A percentile compares a stretch with the other conserved stretches of the same genome.
phyloP scores from a whole-genome alignment of 169 alveolate species.

The Perkinsus olseni region DNA sequence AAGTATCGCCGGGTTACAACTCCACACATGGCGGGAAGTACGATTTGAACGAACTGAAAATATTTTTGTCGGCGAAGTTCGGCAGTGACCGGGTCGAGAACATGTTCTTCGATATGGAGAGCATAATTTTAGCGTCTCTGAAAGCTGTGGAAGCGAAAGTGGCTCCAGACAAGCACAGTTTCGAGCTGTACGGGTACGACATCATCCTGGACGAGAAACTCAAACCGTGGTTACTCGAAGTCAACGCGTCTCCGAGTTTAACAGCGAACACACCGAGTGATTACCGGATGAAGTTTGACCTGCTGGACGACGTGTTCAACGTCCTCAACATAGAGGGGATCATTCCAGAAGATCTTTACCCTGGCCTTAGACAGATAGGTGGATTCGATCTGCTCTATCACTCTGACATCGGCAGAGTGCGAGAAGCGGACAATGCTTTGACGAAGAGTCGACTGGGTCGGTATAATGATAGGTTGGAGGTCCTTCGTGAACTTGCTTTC shows the following conservation, averaged over 20 bases:
- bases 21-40: slow-evolving; percentile 45
- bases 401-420: neutral
- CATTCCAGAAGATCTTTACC: neutral
- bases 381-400: slow-evolving; percentile 20
- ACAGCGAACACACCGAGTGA: slow-evolving; percentile 78
- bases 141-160: neutral
- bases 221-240: slow-evolving; percentile 79
- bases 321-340: slow-evolving; percentile 71
- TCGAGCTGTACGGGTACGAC: slow-evolving; percentile 11
- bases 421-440: neutral
- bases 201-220: slow-evolving; percentile 3
- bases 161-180: neutral
- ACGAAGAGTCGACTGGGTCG: neutral
- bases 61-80: slow-evolving; percentile 23
- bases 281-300: slow-evolving; percentile 66
- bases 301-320: slow-evolving; percentile 79
- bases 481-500: neutral
- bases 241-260: slow-evolving; percentile 80
- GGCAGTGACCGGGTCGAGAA: neutral
- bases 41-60: slow-evolving; percentile 47
- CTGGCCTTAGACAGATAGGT: slow-evolving; percentile 1
- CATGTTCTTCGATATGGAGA: neutral
- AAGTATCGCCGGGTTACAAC: slow-evolving; percentile 69
- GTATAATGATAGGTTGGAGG: neutral
- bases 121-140: slow-evolving; percentile 2